These are phyloP conservation scores for Wickerhamiella siamensis DNA, from an alignment of 805 yeast genomes.

Conservation along the genomic window DNA sequence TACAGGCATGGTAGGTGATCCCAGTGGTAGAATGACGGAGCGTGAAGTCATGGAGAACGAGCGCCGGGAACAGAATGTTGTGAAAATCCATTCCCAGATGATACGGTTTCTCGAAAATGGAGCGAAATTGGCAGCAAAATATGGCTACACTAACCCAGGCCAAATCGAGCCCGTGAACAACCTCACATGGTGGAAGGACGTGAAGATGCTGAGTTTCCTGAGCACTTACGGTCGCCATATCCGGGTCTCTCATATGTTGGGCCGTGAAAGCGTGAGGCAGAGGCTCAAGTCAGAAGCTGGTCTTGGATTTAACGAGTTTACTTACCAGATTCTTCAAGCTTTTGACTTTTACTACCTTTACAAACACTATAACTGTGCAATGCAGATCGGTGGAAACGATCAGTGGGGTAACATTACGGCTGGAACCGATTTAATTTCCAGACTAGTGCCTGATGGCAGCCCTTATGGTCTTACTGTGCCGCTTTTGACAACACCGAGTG, in stretches of 20 bases:
- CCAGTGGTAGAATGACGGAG: slow-evolving; percentile 79
- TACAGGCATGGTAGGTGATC: slow-evolving; percentile 93
- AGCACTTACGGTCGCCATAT: slow-evolving; percentile 63
- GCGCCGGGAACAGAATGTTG: slow-evolving; percentile 42
- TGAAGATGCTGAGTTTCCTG: slow-evolving; percentile 64
- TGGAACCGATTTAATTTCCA: slow-evolving; percentile 72
- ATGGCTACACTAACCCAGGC: slow-evolving; percentile 30
- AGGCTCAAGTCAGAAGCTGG: slow-evolving; percentile 59
- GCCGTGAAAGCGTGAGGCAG: slow-evolving; percentile 72
- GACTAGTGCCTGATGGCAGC: slow-evolving; percentile 30
- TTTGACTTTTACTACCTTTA: slow-evolving; percentile 80
- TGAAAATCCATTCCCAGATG: slow-evolving; percentile 48
- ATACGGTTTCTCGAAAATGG: slow-evolving; percentile 46
- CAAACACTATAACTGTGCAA: slow-evolving; percentile 39
- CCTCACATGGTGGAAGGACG: slow-evolving; percentile 70
- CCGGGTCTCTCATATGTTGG: slow-evolving; percentile 74
- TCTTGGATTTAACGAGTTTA: slow-evolving; percentile 83
- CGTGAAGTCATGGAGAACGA: slow-evolving; percentile 42
- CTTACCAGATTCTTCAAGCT: slow-evolving; percentile 87
- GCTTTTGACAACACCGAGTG: slow-evolving; percentile 68
- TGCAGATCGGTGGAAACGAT: slow-evolving; percentile 91
- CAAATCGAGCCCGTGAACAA: slow-evolving; percentile 42
- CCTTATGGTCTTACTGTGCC: slow-evolving; percentile 77
- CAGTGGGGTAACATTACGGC: slow-evolving; percentile 98
- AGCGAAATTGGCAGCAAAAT: slow-evolving; percentile 40